A percentile compares a stretch with the other conserved stretches of the same genome.
Evolutionary conservation across 2,329 filamentous ascomycete species (phyloP).

Genomic region (Paecilomyces dactylethromorphus): DNA sequence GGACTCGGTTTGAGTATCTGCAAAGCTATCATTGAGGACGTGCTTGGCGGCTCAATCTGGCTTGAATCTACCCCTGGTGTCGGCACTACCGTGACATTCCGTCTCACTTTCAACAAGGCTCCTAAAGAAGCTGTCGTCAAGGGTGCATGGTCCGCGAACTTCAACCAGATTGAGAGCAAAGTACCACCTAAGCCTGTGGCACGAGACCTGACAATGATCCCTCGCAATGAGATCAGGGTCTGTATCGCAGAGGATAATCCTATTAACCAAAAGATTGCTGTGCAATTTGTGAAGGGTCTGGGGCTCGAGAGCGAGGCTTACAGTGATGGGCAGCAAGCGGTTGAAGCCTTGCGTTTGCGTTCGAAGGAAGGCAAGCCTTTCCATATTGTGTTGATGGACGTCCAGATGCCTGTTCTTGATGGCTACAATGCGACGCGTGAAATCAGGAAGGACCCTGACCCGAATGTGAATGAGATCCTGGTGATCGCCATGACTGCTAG

Average conservation of each 20-base stretch:
- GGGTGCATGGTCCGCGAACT: conserved; percentile 48
- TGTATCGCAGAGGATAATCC: conserved; percentile 94
- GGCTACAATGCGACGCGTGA: conserved; percentile 86
- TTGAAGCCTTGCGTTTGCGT: conserved; percentile 72
- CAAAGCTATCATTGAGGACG: conserved; percentile 87
- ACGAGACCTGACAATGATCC: conserved; percentile 64
- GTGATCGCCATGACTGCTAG: conserved; percentile 97
- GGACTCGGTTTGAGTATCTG: conserved; percentile 89
- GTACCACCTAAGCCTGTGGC: conserved; percentile 40
- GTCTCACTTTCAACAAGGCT: conserved; percentile 78
- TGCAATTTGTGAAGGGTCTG: conserved; percentile 80
- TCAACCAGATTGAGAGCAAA: conserved; percentile 36
- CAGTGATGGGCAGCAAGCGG: conserved; percentile 80
- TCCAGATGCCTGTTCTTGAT: conserved; percentile 91
- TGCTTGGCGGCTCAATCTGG: conserved; percentile 80
- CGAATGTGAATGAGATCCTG: conserved; percentile 72
- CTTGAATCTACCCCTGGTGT: conserved; percentile 67
- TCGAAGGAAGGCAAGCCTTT: conserved; percentile 69
- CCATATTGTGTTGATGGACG: conserved; percentile 90
- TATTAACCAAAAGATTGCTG: conserved; percentile 90
- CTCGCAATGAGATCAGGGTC: conserved; percentile 71
- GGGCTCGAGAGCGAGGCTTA: conserved; percentile 85
- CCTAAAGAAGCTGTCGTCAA: conserved; percentile 51
- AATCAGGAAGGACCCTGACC: conserved; percentile 68
- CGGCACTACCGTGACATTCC: conserved; percentile 64